A percentile compares a stretch with the other conserved stretches of the same genome.
phyloP scores from a whole-genome alignment of 1,139 yeast species.

The Taiozyma onychis region DNA sequence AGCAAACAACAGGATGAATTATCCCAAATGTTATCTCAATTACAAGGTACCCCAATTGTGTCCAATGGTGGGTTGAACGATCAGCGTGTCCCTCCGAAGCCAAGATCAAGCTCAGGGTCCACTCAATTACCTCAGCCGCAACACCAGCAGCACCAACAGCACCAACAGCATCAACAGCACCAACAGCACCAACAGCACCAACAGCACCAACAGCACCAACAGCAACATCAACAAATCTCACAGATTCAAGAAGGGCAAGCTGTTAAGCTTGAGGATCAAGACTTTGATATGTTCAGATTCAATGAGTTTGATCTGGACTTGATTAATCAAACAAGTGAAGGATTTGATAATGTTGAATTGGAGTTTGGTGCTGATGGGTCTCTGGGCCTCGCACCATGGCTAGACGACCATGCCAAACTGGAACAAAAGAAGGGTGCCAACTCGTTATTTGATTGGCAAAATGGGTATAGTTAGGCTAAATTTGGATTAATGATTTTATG shows the following conservation, averaged over 20 bases:
- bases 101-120: not conserved
- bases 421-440: slow-evolving; percentile 1
- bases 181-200: not conserved
- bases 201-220: not conserved
- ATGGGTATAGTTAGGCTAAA: slow-evolving; percentile 2
- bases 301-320: slow-evolving; percentile 5
- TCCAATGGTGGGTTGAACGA: slow-evolving; percentile 12
- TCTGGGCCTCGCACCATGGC: slow-evolving; percentile 53
- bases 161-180: not conserved
- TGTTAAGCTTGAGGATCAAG: not conserved
- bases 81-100: slow-evolving; percentile 5
- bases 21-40: slow-evolving; percentile 21
- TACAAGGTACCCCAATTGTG: slow-evolving; percentile 20
- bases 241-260: not conserved
- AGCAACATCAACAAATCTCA: not conserved
- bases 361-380: slow-evolving; percentile 65
- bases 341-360: slow-evolving; percentile 16
- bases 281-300: slow-evolving; percentile 1
- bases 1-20: slow-evolving; percentile 11
- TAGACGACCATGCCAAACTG: slow-evolving; percentile 20
- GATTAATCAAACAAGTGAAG: slow-evolving; percentile 5
- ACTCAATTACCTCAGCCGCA: not conserved
- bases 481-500: not conserved
- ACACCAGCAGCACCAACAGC: not conserved
- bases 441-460: slow-evolving; percentile 24